Percentiles rank a stretch among this genome's conserved stretches.
These are phyloP conservation scores for Phoma sp. DNA, from an alignment of 2,329 filamentous ascomycete species.

Conservation along the genomic window DNA sequence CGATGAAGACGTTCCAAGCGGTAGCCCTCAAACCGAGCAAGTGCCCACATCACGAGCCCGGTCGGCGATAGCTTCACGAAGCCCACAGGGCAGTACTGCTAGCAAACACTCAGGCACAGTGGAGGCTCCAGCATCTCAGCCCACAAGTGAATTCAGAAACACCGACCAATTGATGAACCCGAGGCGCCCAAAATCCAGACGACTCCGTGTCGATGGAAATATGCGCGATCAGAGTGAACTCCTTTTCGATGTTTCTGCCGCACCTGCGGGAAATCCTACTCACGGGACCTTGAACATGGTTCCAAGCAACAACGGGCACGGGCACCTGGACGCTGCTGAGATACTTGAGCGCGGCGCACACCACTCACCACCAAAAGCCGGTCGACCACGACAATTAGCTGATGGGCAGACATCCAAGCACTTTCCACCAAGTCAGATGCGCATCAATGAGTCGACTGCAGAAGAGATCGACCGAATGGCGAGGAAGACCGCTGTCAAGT, in stretches of 20 bases:
- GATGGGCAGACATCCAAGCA: slow-evolving; percentile 13
- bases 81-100: neutral
- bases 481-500: neutral
- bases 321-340: slow-evolving; percentile 6
- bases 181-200: neutral
- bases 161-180: neutral
- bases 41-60: neutral
- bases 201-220: neutral
- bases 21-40: neutral
- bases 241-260: neutral
- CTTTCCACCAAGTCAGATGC: slow-evolving; percentile 19
- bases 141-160: slow-evolving; percentile 1
- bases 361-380: no score
- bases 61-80: neutral
- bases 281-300: neutral
- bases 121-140: neutral
- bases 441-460: slow-evolving; percentile 31
- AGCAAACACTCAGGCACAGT: neutral
- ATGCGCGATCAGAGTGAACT: neutral
- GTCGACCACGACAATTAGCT: neutral
- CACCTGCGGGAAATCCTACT: neutral
- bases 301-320: neutral
- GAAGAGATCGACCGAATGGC: neutral
- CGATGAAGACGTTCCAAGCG: slow-evolving; percentile 20
- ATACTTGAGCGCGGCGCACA: slow-evolving; percentile 23